Percentiles rank a stretch among this genome's conserved stretches.
Evolutionary conservation across 306 rosid genomes (phyloP).

Genomic region (Urtica urens): DNA sequence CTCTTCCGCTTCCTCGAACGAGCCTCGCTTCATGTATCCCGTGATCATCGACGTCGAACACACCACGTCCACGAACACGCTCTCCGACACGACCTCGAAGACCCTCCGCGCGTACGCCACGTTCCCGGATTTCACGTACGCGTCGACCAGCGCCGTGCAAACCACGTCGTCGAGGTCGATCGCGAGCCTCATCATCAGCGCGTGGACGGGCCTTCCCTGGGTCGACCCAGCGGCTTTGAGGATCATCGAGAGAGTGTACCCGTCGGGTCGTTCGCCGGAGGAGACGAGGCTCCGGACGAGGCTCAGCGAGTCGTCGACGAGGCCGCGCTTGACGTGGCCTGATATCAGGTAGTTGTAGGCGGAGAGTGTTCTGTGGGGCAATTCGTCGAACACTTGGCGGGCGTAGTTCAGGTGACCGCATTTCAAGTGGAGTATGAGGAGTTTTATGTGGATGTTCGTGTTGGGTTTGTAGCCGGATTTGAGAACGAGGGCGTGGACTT

Average conservation of each 20-base stretch:
- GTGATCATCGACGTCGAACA: slow-evolving; percentile 78
- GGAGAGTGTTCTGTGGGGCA: slow-evolving; percentile 47
- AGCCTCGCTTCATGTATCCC: slow-evolving; percentile 74
- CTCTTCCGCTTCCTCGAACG: slow-evolving; percentile 48
- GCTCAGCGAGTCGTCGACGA: slow-evolving; percentile 37
- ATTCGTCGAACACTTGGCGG: slow-evolving; percentile 62
- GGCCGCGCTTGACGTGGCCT: slow-evolving; percentile 51
- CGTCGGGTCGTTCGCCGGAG: slow-evolving; percentile 61
- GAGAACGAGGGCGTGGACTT: slow-evolving; percentile 55
- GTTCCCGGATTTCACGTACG: slow-evolving; percentile 56
- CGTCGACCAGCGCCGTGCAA: slow-evolving; percentile 62
- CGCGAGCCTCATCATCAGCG: slow-evolving; percentile 50
- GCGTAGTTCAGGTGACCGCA: slow-evolving; percentile 47
- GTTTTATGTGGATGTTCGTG: slow-evolving; percentile 62
- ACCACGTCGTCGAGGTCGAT: slow-evolving; percentile 61
- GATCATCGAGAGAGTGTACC: slow-evolving; percentile 68
- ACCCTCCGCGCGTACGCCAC: slow-evolving; percentile 51
- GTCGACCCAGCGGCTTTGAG: slow-evolving; percentile 73
- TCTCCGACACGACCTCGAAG: slow-evolving; percentile 56
- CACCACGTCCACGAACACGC: slow-evolving; percentile 49
- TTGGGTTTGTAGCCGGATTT: slow-evolving; percentile 72
- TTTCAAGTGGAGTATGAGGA: slow-evolving; percentile 54
- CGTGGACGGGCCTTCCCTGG: slow-evolving; percentile 56
- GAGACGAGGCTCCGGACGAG: slow-evolving; percentile 37
- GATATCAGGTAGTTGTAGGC: slow-evolving; percentile 69